Base-by-base conservation (phyloP, 2,329 filamentous ascomycete species). In the Exophiala sp. region DNA sequence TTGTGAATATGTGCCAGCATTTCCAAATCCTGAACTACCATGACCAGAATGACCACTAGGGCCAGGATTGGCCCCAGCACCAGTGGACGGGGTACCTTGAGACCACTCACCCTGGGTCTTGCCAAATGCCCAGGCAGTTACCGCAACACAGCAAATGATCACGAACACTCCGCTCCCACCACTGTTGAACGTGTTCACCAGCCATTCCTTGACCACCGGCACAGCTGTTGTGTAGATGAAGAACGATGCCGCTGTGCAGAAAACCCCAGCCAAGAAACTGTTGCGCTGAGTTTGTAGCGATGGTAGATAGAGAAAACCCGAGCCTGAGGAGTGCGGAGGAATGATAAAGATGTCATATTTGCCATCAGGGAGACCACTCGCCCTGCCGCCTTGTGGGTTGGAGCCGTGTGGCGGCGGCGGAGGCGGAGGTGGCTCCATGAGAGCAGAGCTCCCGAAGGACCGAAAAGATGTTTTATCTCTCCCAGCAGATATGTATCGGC, bases 271-370 rank as follows among this genome's bases (percentile, higher is more conserved):
- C 18, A 89, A 77, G 67, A 96, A 97, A 70, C 88, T 95, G 68
- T 95, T 95, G 63, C 85, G 77, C 63, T 93, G 87, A 16, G 88
- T 85, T 64, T 85, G 80, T 55, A 97, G 69, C 0, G 90, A 95
- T 0, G 91, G 91, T n/a, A 97, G 79, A 67, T 97, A 96, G 22
- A 97, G 74, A 68, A 96, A 96, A 27, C 91, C 91, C 0, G 83
- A 81, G 46, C 91, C 91, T 5, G 90, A 79, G 9, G 89, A 91
- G 68, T 95, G 89, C 40, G 90, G 88, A 6, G 91, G 91, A 63
- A 97, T 90, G 66, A 96, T 85, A 72, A 96, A 96, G 65, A 97
- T 95, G 73, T 97, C 91, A 70, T 95, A 97, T 66, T 93, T 94
- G 48, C 91, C 90, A 1, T 86, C 78, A 2, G 91, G 91, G 41